phyloP scores from a whole-genome alignment of 2,329 filamentous ascomycete species.

The Onygenales sp. region DNA sequence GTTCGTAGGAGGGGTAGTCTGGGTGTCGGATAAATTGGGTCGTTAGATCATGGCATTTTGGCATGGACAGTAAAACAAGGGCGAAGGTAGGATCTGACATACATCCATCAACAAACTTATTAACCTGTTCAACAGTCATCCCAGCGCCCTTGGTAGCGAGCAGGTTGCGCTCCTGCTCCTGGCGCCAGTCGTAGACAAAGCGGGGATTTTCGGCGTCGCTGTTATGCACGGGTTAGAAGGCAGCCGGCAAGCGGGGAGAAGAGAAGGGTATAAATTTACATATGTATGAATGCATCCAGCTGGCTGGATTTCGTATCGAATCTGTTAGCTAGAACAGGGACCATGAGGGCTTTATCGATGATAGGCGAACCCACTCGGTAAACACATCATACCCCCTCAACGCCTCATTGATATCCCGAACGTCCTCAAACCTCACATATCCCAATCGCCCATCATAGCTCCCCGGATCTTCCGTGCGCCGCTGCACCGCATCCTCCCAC shows the following conservation, averaged over 20 bases:
- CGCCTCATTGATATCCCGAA: slow-evolving; percentile 50
- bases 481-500: slow-evolving; percentile 39
- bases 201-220: slow-evolving; percentile 60
- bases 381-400: slow-evolving; percentile 50
- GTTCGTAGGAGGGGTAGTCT: slow-evolving; percentile 63
- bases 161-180: slow-evolving; percentile 68
- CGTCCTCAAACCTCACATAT: slow-evolving; percentile 45
- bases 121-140: slow-evolving; percentile 75
- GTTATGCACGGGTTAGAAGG: slow-evolving; percentile 3
- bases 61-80: too few relatives aligned
- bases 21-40: neutral
- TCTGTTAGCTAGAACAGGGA: neutral
- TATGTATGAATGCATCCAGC: slow-evolving; percentile 56
- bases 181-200: slow-evolving; percentile 77
- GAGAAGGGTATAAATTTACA: slow-evolving; percentile 32
- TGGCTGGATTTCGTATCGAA: slow-evolving; percentile 23
- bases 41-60: neutral
- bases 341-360: neutral
- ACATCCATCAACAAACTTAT: slow-evolving; percentile 63
- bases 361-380: slow-evolving; percentile 36
- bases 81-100: slow-evolving; percentile 16
- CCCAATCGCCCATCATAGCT: slow-evolving; percentile 44
- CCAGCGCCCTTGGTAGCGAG: slow-evolving; percentile 58
- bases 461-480: slow-evolving; percentile 32
- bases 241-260: neutral